phyloP scores from a whole-genome alignment of 352 stramenopile genomes.

The Phytophthora hibernalis region DNA sequence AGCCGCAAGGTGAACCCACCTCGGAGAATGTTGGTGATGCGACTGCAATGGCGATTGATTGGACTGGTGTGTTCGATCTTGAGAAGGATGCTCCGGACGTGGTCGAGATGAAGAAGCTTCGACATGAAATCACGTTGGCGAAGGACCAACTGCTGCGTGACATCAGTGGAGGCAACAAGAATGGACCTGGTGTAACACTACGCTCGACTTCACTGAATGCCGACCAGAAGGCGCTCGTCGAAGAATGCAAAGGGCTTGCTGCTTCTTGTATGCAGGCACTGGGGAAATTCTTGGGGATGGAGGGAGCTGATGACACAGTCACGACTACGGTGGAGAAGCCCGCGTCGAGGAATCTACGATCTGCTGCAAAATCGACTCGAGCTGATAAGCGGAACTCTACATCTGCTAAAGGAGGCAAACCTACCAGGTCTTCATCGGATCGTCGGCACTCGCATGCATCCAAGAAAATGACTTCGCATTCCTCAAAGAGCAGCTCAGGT shows the following conservation, averaged over 20 bases:
- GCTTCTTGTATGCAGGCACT: conserved; percentile 66
- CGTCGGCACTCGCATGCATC: conserved; percentile 17
- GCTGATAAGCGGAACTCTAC: conserved; percentile 18
- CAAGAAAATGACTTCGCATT: conserved; percentile 20
- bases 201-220: conserved; percentile 18
- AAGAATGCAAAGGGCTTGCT: conserved; percentile 71
- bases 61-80: conserved; percentile 43
- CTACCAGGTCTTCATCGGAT: conserved; percentile 17
- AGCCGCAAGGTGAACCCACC: conserved; percentile 22
- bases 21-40: conserved; percentile 9
- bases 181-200: conserved; percentile 1
- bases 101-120: conserved; percentile 78
- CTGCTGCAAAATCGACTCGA: conserved; percentile 20
- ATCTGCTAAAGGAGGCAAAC: conserved; percentile 14
- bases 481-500: conserved; percentile 20
- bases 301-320: conserved; percentile 20
- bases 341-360: conserved; percentile 14
- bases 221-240: conserved; percentile 56
- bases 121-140: conserved; percentile 64
- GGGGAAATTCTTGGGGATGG: conserved; percentile 61
- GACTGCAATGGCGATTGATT: conserved; percentile 35
- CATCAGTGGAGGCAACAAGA: conserved; percentile 30
- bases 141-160: conserved; percentile 52
- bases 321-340: conserved; percentile 7
- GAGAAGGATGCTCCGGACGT: conserved; percentile 57